phyloP scores from a whole-genome alignment of 495 filamentous ascomycete species.

The Podospora tetraspora region DNA sequence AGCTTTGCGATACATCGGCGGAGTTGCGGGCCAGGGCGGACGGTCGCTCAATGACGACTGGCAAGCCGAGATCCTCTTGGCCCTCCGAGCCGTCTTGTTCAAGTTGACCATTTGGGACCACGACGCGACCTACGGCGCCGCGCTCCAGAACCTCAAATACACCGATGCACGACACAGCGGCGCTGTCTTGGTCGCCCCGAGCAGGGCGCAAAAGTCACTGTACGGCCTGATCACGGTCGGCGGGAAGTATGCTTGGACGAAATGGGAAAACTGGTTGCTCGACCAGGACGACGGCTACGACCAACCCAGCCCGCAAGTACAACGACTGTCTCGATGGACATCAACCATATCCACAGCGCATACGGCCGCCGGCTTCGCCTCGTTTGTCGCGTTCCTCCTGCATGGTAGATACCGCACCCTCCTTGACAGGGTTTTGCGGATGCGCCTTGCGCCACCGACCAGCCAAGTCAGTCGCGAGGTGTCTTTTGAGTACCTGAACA shows the following conservation, averaged over 20 bases:
- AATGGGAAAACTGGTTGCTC: slow-evolving; percentile 85
- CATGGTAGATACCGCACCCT: slow-evolving; percentile 89
- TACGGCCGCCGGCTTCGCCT: slow-evolving; percentile 71
- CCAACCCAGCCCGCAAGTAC: slow-evolving; percentile 47
- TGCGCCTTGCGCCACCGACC: slow-evolving; percentile 78
- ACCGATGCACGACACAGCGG: slow-evolving; percentile 71
- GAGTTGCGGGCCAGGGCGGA: slow-evolving; percentile 32
- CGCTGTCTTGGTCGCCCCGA: slow-evolving; percentile 54
- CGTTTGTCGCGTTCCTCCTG: slow-evolving; percentile 83
- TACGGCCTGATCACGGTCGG: slow-evolving; percentile 85
- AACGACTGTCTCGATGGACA: slow-evolving; percentile 61
- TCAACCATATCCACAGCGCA: slow-evolving; percentile 64
- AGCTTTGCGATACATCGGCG: slow-evolving; percentile 80
- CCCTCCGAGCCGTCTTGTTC: slow-evolving; percentile 75
- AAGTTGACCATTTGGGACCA: slow-evolving; percentile 97
- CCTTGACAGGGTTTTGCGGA: slow-evolving; percentile 76
- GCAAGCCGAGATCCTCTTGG: slow-evolving; percentile 76
- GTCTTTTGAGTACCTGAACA: slow-evolving; percentile 94
- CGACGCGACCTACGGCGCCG: slow-evolving; percentile 87
- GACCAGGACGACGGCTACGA: slow-evolving; percentile 66
- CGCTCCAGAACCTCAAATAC: slow-evolving; percentile 84
- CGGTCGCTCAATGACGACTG: slow-evolving; percentile 60
- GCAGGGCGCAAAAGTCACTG: slow-evolving; percentile 70
- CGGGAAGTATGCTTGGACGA: slow-evolving; percentile 81
- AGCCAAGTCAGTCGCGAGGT: slow-evolving; percentile 83